Evolutionary conservation across 768 basidiomycete species (phyloP).

Genomic region (Pleurotus giganteus): DNA sequence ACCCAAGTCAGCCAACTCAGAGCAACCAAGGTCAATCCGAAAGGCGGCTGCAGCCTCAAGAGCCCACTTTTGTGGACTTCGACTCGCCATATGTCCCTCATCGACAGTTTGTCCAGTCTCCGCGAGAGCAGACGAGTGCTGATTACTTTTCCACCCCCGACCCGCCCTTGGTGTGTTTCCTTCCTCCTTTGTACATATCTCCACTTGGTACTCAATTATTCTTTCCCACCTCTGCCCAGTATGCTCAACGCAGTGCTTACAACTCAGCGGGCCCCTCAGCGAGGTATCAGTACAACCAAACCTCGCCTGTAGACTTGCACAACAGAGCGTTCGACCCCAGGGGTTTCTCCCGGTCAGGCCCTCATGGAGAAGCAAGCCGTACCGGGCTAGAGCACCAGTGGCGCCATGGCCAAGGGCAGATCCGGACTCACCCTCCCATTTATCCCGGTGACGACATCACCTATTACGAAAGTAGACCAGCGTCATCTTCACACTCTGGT

Average conservation of each 20-base stretch:
- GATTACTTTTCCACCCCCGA: constrained; percentile 1
- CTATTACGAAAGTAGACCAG: not conserved
- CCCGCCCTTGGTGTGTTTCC: not conserved
- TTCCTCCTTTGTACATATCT: not conserved
- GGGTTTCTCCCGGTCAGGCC: not conserved
- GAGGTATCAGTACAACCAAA: constrained; percentile 5
- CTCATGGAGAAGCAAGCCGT: not conserved
- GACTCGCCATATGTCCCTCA: constrained; percentile 5
- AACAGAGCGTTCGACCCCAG: constrained; percentile 2
- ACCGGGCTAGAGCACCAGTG: constrained; percentile 5
- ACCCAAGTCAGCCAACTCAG: not conserved
- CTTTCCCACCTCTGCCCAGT: constrained; percentile 1
- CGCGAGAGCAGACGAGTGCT: not conserved
- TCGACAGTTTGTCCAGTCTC: not conserved
- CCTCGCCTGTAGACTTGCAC: constrained; percentile 4
- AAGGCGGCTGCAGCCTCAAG: not conserved
- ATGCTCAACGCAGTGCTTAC: not conserved
- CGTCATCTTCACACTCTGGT: not conserved
- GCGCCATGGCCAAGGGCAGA: constrained; percentile 5
- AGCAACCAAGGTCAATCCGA: not conserved
- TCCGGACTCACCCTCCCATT: constrained; percentile 6
- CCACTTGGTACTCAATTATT: not conserved
- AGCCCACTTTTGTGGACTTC: not conserved
- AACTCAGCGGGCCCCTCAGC: constrained; percentile 9
- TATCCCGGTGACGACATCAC: constrained; percentile 5